Evolutionary conservation across 306 rosid genomes (phyloP), one percentile per base, ranked within the genome.

Genomic region (Neltuma alba): DNA sequence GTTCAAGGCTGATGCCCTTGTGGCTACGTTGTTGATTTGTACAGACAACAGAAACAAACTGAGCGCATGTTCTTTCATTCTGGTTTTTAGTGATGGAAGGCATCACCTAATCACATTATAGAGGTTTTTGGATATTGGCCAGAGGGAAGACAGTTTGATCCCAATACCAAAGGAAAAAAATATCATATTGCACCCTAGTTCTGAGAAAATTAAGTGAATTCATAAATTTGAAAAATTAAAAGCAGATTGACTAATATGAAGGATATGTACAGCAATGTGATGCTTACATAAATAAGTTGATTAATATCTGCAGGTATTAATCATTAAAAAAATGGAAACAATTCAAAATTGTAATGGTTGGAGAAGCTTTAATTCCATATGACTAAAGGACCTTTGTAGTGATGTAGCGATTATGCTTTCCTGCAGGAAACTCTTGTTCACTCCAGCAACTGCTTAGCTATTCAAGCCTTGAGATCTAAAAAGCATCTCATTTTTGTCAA

Each of bases 401-500:
- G 71, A 89, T 74, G 41, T 82, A 40, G 64, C 45, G 54, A 76
- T 85, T 83, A 21, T 81, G 54, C 81, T 74, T 81, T 74, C 88
- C 81, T 75, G 79, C 92, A 94, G 99, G 99, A 92, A 87, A 87
- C 87, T 69, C 91, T 94, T 60, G 88, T 94, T 80, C 97, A 84
- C 87, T 89, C 94, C 80, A 86, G 97, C 89, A 94, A 94, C 78
- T 83, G 75, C 77, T 86, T 94, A 80, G 97, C 92, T 30, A 83
- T 89, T 63, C 89, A 83, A 86, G 90, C 97, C 82, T 82, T 88
- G 85, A 89, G 84, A 83, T 84, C 80, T 28, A 80, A 71, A 74
- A 85, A 79, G 55, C 87, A 87, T 84, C 72, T 34, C 37, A 83
- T 66, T 84, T 91, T 94, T 79, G 74, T 94, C 79, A 94, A 90